Percentiles rank a stretch among this genome's conserved stretches.
Conservation (phyloP, 2,329 filamentous ascomycete genomes). For the Colletotrichum australisinense region DNA sequence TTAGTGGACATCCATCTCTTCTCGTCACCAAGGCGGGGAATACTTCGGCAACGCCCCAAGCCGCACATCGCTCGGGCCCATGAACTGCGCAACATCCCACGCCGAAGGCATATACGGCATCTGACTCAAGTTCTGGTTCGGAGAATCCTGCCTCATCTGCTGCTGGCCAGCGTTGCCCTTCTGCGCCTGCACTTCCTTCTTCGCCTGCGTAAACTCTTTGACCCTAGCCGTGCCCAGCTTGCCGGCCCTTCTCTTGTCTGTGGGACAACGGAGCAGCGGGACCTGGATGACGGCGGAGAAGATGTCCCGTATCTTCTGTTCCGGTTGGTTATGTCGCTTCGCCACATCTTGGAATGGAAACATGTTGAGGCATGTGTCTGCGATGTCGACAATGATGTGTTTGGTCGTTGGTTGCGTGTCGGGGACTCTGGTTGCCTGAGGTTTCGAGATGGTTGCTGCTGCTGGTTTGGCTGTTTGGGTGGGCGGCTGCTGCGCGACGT, state of each 20-base stretch:
- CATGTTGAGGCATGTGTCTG: slow-evolving; percentile 57
- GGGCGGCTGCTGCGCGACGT: neutral
- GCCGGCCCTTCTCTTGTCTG: slow-evolving; percentile 55
- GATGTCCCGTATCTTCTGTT: slow-evolving; percentile 58
- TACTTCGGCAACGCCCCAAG: slow-evolving; percentile 10
- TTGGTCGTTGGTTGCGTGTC: slow-evolving; percentile 46
- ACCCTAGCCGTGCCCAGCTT: slow-evolving; percentile 53
- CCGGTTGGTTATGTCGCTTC: slow-evolving; percentile 53
- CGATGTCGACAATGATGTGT: slow-evolving; percentile 59
- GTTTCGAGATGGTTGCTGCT: neutral
- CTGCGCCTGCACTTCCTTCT: slow-evolving; percentile 46
- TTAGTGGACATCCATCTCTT: neutral
- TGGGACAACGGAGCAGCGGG: slow-evolving; percentile 57
- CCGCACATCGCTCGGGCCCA: slow-evolving; percentile 29
- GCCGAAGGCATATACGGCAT: slow-evolving; percentile 17
- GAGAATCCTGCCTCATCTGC: slow-evolving; percentile 10
- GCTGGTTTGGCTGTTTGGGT: neutral
- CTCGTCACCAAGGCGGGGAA: slow-evolving; percentile 29
- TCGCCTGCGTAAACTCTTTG: slow-evolving; percentile 55
- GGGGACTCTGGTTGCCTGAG: neutral
- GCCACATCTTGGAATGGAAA: slow-evolving; percentile 61
- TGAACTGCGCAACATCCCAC: slow-evolving; percentile 34
- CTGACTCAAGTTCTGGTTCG: neutral
- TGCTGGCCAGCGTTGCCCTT: neutral
- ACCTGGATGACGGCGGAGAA: slow-evolving; percentile 61